A percentile compares a stretch with the other conserved stretches of the same genome.
phyloP scores from a whole-genome alignment of 1,284 basidiomycete species.

The Wallemia ichthyophaga region DNA sequence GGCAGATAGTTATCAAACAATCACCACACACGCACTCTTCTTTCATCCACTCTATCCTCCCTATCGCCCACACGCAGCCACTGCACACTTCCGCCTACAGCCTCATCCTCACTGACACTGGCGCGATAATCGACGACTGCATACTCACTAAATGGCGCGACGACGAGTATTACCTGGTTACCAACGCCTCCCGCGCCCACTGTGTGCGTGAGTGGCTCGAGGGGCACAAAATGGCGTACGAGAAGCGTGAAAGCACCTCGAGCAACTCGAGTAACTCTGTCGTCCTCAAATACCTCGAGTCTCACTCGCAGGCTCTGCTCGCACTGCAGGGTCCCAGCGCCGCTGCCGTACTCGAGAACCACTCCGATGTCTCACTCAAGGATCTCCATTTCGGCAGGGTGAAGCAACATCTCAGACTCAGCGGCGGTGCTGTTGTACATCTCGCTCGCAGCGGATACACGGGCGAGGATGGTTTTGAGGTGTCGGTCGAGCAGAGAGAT shows the following conservation, averaged over 20 bases:
- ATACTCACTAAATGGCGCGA: conserved; percentile 50
- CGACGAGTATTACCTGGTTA: conserved; percentile 76
- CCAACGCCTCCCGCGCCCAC: conserved; percentile 65
- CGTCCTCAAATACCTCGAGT: neutral
- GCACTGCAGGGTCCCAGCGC: conserved; percentile 76
- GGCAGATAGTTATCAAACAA: neutral
- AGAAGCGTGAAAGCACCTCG: conserved; percentile 33
- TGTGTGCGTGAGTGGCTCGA: conserved; percentile 54
- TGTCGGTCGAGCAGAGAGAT: conserved; percentile 56
- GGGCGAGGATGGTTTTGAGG: conserved; percentile 96
- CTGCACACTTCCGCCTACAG: conserved; percentile 51
- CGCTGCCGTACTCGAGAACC: conserved; percentile 37
- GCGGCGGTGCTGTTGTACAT: conserved; percentile 37
- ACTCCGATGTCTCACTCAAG: conserved; percentile 41
- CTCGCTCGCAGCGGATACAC: conserved; percentile 94
- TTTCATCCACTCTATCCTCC: conserved; percentile 56
- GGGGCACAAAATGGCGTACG: no score
- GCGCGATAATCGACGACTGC: conserved; percentile 78
- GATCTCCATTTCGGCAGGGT: conserved; percentile 49
- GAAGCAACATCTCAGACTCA: conserved; percentile 35
- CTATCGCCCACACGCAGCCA: conserved; percentile 26
- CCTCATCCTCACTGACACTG: conserved; percentile 56
- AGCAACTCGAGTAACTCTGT: neutral
- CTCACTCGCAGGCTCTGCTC: conserved; percentile 37
- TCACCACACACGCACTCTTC: conserved; percentile 30